These are phyloP conservation scores for Colletotrichum scovillei DNA, from an alignment of 2,329 filamentous ascomycete genomes.

Conservation along the genomic window DNA sequence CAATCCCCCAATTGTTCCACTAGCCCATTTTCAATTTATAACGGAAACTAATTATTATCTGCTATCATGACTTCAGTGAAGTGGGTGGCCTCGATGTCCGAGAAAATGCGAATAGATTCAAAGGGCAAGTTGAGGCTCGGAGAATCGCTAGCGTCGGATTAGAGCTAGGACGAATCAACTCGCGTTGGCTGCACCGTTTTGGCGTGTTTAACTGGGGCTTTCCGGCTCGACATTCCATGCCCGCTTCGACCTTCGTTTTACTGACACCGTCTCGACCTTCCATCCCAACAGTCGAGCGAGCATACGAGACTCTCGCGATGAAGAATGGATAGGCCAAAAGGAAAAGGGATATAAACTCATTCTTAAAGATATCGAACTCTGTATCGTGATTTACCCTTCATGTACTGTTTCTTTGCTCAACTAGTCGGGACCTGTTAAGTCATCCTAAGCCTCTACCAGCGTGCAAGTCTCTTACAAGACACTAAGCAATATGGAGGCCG, in stretches of 20 bases:
- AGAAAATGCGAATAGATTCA: neutral
- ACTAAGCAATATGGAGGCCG: neutral
- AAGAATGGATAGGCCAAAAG: neutral
- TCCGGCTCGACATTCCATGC: neutral
- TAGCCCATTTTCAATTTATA: no score
- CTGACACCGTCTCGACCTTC: conserved; percentile 5
- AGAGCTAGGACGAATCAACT: neutral
- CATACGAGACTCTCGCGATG: neutral
- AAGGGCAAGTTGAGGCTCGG: neutral
- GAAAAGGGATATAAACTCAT: neutral
- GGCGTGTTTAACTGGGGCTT: neutral
- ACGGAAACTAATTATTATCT: no score
- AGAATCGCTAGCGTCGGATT: neutral
- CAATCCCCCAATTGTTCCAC: no score
- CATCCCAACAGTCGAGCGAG: neutral
- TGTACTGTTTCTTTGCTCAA: neutral
- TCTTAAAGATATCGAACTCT: neutral
- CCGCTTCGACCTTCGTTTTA: neutral
- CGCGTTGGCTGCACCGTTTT: neutral
- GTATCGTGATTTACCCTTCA: neutral
- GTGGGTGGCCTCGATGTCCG: no score
- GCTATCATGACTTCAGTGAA: no score
- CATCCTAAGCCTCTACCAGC: neutral
- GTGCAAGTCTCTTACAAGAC: neutral
- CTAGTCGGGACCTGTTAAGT: neutral